A percentile compares a stretch with the other conserved stretches of the same genome.
phyloP scores from a whole-genome alignment of 306 rosid species.

The Biancaea sappan region DNA sequence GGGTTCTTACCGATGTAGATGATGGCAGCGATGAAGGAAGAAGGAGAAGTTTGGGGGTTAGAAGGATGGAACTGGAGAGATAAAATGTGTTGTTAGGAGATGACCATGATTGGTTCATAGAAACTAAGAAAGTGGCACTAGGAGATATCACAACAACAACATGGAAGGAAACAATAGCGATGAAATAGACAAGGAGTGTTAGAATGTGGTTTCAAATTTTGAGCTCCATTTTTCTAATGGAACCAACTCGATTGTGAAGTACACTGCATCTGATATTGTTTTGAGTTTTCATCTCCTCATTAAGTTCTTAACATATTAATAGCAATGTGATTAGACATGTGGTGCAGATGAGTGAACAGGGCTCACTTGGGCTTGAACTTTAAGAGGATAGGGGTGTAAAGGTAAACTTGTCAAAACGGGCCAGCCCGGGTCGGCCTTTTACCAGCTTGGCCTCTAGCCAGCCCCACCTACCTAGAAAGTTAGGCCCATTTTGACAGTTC shows the following conservation, averaged over 20 bases:
- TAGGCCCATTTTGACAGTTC: too few species aligned
- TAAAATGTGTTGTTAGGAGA: slow-evolving; percentile 46
- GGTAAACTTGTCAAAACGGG: too few species aligned
- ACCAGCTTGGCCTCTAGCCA: too few species aligned
- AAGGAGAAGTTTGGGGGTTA: slow-evolving; percentile 50
- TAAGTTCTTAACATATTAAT: too few species aligned
- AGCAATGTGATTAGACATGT: too few species aligned
- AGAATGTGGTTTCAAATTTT: neutral
- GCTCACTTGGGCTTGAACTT: too few species aligned
- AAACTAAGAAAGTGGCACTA: slow-evolving; percentile 58
- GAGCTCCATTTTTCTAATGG: slow-evolving; percentile 2
- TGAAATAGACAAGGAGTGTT: slow-evolving; percentile 17
- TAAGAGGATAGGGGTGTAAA: too few species aligned
- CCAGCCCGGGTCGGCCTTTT: too few species aligned
- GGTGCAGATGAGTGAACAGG: too few species aligned
- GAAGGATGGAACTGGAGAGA: slow-evolving; percentile 51
- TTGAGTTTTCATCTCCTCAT: too few species aligned
- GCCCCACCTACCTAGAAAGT: too few species aligned
- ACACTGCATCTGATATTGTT: neutral
- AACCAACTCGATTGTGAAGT: neutral
- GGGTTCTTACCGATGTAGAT: slow-evolving; percentile 53
- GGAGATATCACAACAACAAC: slow-evolving; percentile 25
- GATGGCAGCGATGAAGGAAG: slow-evolving; percentile 59
- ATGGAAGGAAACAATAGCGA: slow-evolving; percentile 8
- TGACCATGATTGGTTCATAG: slow-evolving; percentile 50